Conservation (phyloP, 2,329 filamentous ascomycete species). For the Emergomyces orientalis region DNA sequence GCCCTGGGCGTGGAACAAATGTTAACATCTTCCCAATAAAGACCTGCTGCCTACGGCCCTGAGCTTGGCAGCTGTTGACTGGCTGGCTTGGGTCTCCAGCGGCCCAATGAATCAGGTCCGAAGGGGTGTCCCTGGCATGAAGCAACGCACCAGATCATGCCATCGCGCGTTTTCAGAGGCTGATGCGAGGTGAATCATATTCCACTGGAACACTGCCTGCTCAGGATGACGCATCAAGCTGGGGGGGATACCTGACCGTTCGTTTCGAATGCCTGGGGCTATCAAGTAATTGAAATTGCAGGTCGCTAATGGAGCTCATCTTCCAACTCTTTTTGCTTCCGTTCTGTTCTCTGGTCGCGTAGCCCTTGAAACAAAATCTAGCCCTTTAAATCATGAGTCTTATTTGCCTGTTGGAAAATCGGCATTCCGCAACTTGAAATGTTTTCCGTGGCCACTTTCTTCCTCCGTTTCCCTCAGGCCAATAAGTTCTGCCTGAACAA, state of each 20-base stretch:
- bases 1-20: not conserved
- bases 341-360: not conserved
- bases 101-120: not conserved
- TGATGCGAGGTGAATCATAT: conserved; percentile 2
- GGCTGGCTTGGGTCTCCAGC: not conserved
- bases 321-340: not conserved
- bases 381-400: not conserved
- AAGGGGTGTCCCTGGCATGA: conserved; percentile 2
- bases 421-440: conserved; percentile 1
- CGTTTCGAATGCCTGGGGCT: not conserved
- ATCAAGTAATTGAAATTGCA: not conserved
- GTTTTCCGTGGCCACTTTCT: not conserved
- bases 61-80: not conserved
- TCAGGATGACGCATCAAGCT: conserved; percentile 2
- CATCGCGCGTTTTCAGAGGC: not conserved
- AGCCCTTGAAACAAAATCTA: not conserved
- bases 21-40: too few species aligned
- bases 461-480: not conserved
- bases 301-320: not conserved
- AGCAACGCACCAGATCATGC: not conserved
- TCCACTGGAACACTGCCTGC: not conserved
- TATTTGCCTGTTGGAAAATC: not conserved
- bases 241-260: not conserved
- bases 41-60: not conserved
- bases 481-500: conserved; percentile 6